Evolutionary conservation across 352 stramenopile genomes (phyloP).

Genomic region (Phytophthora rubi): DNA sequence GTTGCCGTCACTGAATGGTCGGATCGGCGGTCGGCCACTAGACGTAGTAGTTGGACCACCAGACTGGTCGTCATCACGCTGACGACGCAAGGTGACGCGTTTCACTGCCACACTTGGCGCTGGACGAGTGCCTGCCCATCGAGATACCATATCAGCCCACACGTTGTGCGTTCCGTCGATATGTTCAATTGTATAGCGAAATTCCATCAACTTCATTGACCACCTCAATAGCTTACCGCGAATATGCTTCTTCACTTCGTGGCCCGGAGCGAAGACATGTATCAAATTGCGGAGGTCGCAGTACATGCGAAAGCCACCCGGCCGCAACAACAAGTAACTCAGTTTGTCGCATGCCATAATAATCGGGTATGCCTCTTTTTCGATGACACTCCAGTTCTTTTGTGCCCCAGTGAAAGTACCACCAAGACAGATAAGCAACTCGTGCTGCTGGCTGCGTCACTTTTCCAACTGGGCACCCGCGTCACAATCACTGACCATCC

Average conservation of each 20-base stretch:
- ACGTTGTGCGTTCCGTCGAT: conserved; percentile 15
- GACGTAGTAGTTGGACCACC: neutral
- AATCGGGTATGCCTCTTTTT: too few species aligned
- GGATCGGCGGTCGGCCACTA: conserved; percentile 1
- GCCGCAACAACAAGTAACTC: too few species aligned
- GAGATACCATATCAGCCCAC: conserved; percentile 22
- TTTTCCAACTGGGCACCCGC: conserved; percentile 5
- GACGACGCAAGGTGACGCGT: neutral
- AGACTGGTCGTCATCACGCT: neutral
- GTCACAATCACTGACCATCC: neutral
- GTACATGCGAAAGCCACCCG: too few species aligned
- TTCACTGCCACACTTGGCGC: neutral
- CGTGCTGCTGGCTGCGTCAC: conserved; percentile 12
- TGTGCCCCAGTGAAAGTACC: conserved; percentile 13
- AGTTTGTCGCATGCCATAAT: too few species aligned
- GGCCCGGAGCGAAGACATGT: too few species aligned
- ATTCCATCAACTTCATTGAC: too few species aligned
- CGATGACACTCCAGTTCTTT: conserved; percentile 23
- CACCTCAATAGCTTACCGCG: too few species aligned
- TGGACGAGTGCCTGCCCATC: neutral
- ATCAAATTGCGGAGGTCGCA: too few species aligned
- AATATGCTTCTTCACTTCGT: too few species aligned
- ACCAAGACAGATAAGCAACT: conserved; percentile 14
- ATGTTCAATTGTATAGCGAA: conserved; percentile 1
- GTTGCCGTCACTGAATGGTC: conserved; percentile 20